Evolutionary conservation across 768 basidiomycete genomes (phyloP), one percentile per base, ranked within the genome.

Genomic region (Fibroporia radiculosa): DNA sequence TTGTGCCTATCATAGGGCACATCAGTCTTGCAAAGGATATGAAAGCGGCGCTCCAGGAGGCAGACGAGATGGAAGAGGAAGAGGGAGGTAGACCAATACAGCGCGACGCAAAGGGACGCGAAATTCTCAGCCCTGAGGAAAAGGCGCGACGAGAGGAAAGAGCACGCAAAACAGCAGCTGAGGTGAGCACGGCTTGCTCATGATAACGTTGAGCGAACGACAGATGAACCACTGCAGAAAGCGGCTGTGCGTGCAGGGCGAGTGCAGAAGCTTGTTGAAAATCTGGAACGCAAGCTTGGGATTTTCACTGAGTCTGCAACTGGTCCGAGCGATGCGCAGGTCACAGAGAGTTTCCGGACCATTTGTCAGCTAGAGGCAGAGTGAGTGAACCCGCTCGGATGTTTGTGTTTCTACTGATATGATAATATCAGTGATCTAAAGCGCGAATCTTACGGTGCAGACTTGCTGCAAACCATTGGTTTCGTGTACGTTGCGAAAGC

Each of bases 11-110:
- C 57, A 93, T 95, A 58, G 92, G 92, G 6, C 73, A 83, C 34
- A 92, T 93, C 54, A 87, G 86, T 49, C 67, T 95, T 43, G 92
- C 88, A 24, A 73, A 77, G 55, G 92, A 95, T 56, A 93, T 95
- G 92, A 95, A 95, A 69, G 74, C 83, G 2, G 92, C 89, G 3
- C 63, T 93, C 57, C 91, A 93, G 57, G 90, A 93, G 58, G 89
- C 80, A 0, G 85, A 84, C 28, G 86, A 86, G 40, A 76, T 71
- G 0, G 81, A 80, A 45, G 72, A 66, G 16, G 63, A 59, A n/a
- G 63, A 61, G 33, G 56, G 49, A 23, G 66, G 65, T 47, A 64
- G 67, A 48, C 57, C 58, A 13, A 68, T 68, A 43, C 63, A 55
- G 44, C 68, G 71, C 1, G 84, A 78, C 55, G 72, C 70, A 23